These are phyloP conservation scores for Stephanodiscus triporus DNA, from an alignment of 108 stramenopile species.

Conservation along the genomic window DNA sequence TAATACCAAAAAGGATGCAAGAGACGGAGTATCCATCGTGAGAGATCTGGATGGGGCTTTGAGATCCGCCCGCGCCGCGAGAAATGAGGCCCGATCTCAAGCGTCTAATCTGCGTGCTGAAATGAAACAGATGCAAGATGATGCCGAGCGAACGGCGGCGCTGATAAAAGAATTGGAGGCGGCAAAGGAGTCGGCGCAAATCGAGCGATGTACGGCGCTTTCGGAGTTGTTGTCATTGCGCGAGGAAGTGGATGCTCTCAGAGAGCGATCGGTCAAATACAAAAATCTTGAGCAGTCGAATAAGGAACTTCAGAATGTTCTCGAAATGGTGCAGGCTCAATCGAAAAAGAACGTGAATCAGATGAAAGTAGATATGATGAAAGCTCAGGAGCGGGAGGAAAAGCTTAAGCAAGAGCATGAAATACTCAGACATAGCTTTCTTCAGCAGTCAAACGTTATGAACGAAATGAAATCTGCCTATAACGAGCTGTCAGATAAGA, in stretches of 20 bases:
- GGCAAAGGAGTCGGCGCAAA: background rate
- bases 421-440: conserved; percentile 8
- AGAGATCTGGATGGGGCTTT: conserved; percentile 34
- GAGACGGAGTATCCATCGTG: conserved; percentile 43
- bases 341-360: conserved; percentile 19
- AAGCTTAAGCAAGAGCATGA: conserved; percentile 7
- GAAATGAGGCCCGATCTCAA: conserved; percentile 7
- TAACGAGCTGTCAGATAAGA: conserved; percentile 22
- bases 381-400: conserved; percentile 21
- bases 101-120: background rate
- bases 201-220: conserved; percentile 3
- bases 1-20: conserved; percentile 29
- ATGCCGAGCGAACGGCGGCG: background rate
- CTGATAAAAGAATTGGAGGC: background rate
- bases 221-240: background rate
- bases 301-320: conserved; percentile 17
- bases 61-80: conserved; percentile 17
- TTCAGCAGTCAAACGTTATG: conserved; percentile 6
- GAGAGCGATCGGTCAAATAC: background rate
- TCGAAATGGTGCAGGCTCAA: conserved; percentile 25
- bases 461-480: conserved; percentile 23
- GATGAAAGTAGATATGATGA: conserved; percentile 15
- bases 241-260: conserved; percentile 7
- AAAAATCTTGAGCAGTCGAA: conserved; percentile 15
- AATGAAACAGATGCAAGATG: background rate